Percentiles rank a stretch among this genome's conserved stretches.
Evolutionary conservation across 805 yeast species (phyloP).

Genomic region (Suhomyces emberorum): DNA sequence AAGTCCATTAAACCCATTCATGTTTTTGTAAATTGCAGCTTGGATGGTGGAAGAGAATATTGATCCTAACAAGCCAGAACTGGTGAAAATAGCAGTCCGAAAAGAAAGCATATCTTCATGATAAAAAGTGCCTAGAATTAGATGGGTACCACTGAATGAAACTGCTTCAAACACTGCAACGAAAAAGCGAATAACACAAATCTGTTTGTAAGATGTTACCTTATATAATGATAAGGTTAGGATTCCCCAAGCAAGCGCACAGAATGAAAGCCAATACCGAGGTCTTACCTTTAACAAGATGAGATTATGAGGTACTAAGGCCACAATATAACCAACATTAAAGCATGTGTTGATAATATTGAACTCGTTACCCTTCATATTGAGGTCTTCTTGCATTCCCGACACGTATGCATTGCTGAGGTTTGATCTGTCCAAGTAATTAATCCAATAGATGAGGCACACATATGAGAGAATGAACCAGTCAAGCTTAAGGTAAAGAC

Average conservation of each 20-base stretch:
- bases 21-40: too few species aligned
- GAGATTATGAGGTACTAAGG: conserved; percentile 60
- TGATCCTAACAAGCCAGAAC: too few species aligned
- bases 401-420: conserved; percentile 60
- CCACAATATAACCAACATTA: conserved; percentile 59
- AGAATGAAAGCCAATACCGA: conserved; percentile 51
- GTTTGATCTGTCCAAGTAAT: conserved; percentile 58
- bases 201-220: conserved; percentile 44
- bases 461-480: conserved; percentile 41
- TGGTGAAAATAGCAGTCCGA: too few species aligned
- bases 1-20: too few species aligned
- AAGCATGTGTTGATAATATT: conserved; percentile 54
- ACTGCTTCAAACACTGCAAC: conserved; percentile 60
- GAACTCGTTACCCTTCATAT: conserved; percentile 46
- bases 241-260: conserved; percentile 56
- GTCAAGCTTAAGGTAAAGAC: conserved; percentile 34
- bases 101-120: too few species aligned
- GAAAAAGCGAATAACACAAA: conserved; percentile 57
- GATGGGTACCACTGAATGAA: conserved; percentile 54
- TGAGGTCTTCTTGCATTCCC: conserved; percentile 59
- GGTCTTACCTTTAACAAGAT: conserved; percentile 52
- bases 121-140: too few species aligned
- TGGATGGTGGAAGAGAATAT: too few species aligned
- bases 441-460: conserved; percentile 43
- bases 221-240: conserved; percentile 51